phyloP scores from a whole-genome alignment of 495 filamentous ascomycete genomes.

The Annulohypoxylon bovei region DNA sequence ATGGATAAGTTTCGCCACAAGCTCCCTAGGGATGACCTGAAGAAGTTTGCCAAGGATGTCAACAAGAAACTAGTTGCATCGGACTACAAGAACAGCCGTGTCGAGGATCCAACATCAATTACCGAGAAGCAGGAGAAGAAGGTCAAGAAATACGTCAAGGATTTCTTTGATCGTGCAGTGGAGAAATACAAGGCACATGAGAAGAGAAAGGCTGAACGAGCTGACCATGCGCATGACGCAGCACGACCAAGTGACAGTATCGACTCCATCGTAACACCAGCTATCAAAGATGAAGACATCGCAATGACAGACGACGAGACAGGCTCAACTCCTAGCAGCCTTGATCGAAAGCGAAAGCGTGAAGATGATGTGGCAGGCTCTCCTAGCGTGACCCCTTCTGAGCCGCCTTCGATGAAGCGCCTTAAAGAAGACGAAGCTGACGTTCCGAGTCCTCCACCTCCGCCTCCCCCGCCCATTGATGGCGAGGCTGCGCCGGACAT shows the following conservation, averaged over 20 bases:
- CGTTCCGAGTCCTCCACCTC: constrained; percentile 46
- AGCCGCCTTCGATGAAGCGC: constrained; percentile 59
- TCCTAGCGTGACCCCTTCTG: constrained; percentile 51
- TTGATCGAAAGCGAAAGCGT: constrained; percentile 71
- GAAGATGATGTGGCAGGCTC: constrained; percentile 52
- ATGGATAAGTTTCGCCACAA: constrained; percentile 86
- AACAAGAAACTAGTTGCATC: constrained; percentile 87
- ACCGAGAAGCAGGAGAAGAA: constrained; percentile 80
- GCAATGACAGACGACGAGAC: constrained; percentile 69
- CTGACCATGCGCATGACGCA: constrained; percentile 33
- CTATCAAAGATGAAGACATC: constrained; percentile 55
- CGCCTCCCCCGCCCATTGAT: constrained; percentile 56
- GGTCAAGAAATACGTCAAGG: constrained; percentile 80
- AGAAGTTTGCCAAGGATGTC: constrained; percentile 86
- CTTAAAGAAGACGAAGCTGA: constrained; percentile 58
- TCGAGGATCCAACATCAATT: constrained; percentile 83
- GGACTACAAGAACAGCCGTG: constrained; percentile 86
- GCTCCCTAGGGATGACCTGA: constrained; percentile 86
- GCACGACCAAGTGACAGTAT: constrained; percentile 40
- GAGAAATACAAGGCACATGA: constrained; percentile 76
- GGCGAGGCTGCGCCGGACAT: constrained; percentile 43
- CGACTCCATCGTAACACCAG: constrained; percentile 46
- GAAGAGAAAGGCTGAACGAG: constrained; percentile 67
- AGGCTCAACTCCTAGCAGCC: constrained; percentile 46
- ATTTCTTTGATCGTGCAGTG: constrained; percentile 86